Conservation (phyloP, 352 stramenopile species). For the Phytopythium litorale region DNA sequence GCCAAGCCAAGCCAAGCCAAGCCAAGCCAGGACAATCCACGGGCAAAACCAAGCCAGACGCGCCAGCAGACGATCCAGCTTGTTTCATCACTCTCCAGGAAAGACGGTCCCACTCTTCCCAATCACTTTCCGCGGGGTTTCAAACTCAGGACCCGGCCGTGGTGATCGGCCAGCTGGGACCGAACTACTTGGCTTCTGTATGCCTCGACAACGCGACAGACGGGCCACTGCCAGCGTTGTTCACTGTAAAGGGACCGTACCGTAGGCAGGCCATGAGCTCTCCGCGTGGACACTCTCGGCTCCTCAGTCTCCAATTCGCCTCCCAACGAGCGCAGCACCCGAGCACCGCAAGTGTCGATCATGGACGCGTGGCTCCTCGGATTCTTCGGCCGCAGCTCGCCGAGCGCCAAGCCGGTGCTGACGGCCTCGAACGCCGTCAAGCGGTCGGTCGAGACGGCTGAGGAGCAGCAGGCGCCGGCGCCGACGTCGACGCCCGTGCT, state of each 20-base stretch:
- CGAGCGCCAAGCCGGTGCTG: slow-evolving; percentile 15
- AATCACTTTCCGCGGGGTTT: background rate
- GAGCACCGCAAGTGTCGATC: background rate
- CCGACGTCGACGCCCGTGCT: background rate
- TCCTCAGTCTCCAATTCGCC: slow-evolving; percentile 5
- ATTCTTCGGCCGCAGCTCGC: slow-evolving; percentile 3
- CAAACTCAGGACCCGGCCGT: background rate
- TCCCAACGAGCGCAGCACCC: background rate
- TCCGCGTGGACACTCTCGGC: background rate
- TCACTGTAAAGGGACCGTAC: background rate
- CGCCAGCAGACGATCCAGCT: slow-evolving; percentile 1
- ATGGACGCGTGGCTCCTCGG: slow-evolving; percentile 41
- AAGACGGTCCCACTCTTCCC: background rate
- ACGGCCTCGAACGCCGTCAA: no score
- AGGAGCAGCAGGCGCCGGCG: no score
- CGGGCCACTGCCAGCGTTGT: background rate
- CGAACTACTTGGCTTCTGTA: background rate
- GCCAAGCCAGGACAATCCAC: no score
- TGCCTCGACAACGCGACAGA: background rate
- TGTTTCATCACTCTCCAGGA: background rate
- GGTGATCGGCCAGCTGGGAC: background rate
- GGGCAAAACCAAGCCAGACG: background rate
- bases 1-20: no score
- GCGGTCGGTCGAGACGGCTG: no score
- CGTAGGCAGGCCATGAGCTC: background rate